Evolutionary conservation across 805 yeast species (phyloP).

Genomic region (Peterozyma xylosa): DNA sequence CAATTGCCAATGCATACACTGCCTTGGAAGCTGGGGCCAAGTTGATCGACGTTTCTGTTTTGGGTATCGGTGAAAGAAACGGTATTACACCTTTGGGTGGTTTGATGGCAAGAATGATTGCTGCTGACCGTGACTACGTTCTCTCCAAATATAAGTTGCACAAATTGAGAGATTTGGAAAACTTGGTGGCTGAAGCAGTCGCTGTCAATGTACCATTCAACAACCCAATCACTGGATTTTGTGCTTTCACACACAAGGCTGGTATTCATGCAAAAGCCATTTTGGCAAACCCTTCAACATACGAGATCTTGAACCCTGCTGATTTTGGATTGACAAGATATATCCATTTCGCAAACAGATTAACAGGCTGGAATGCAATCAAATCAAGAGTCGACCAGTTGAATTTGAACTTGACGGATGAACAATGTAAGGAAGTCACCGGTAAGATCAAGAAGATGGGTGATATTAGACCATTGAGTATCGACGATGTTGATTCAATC

Average conservation of each 20-base stretch:
- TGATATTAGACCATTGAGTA: conserved; percentile 87
- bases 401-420: conserved; percentile 82
- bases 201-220: conserved; percentile 96
- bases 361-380: conserved; percentile 99
- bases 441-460: conserved; percentile 89
- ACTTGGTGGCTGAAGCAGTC: conserved; percentile 93
- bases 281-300: conserved; percentile 97
- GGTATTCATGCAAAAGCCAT: conserved; percentile 99
- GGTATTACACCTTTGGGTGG: conserved; percentile 98
- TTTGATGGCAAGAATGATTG: conserved; percentile 98
- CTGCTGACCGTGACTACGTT: conserved; percentile 95
- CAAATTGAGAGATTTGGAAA: conserved; percentile 92
- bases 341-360: conserved; percentile 95
- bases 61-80: conserved; percentile 98
- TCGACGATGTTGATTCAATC: conserved; percentile 96
- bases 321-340: conserved; percentile 96
- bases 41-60: conserved; percentile 88
- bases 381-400: conserved; percentile 96
- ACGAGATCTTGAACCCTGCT: conserved; percentile 88
- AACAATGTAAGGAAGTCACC: conserved; percentile 92
- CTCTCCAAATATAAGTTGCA: conserved; percentile 90
- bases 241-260: conserved; percentile 99
- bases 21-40: conserved; percentile 97
- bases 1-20: conserved; percentile 96
- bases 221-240: conserved; percentile 98